These are phyloP conservation scores for Cyclostephanos invisitatus DNA, from an alignment of 108 stramenopile species.

Conservation along the genomic window DNA sequence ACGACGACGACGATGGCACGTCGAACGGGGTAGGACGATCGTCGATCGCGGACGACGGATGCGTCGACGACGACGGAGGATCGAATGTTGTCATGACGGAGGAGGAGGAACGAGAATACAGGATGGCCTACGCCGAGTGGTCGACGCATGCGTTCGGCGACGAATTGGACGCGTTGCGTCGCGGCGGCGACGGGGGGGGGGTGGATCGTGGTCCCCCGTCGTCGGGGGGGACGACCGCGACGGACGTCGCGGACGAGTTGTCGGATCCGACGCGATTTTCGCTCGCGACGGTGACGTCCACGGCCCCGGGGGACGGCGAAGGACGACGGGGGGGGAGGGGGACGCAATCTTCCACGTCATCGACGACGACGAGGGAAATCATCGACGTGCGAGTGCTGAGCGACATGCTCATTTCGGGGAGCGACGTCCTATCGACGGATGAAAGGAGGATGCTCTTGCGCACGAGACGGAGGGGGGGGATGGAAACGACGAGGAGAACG, in stretches of 20 bases:
- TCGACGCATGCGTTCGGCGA: conserved; percentile 40
- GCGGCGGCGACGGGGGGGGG: neutral
- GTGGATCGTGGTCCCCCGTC: neutral
- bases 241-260: conserved; percentile 11
- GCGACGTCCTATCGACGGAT: conserved; percentile 1
- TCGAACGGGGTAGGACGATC: neutral
- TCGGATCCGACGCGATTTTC: conserved; percentile 40
- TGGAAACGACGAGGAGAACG: neutral
- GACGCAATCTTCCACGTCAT: neutral
- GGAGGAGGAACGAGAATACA: conserved; percentile 32
- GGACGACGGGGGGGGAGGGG: neutral
- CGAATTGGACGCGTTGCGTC: conserved; percentile 37
- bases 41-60: neutral
- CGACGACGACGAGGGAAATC: conserved; percentile 13
- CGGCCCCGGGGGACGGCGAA: neutral
- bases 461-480: conserved; percentile 11
- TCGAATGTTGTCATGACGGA: conserved; percentile 4
- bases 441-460: conserved; percentile 34
- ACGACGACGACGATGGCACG: neutral
- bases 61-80: neutral
- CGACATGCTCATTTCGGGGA: conserved; percentile 31
- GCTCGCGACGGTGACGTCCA: conserved; percentile 16
- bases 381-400: conserved; percentile 41
- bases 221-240: neutral
- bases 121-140: conserved; percentile 38